Percentiles rank a stretch among this genome's conserved stretches.
phyloP scores from a whole-genome alignment of 1,284 basidiomycete genomes.

The Uromyces viciae-fabae region DNA sequence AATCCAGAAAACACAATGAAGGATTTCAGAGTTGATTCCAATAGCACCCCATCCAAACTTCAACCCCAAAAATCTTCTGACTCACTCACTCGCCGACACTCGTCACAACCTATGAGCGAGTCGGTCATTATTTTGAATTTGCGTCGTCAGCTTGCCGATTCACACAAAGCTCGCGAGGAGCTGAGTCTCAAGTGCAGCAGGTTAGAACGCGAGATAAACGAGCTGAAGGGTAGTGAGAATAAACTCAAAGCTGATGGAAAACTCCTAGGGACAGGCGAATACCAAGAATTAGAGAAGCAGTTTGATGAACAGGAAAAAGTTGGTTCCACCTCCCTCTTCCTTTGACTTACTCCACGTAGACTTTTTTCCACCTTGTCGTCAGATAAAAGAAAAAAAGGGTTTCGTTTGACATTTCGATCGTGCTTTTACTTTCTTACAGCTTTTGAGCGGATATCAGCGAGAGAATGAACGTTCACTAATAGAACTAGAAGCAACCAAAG shows the following conservation, averaged over 20 bases:
- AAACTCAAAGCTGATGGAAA: constrained; percentile 21
- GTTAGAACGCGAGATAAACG: constrained; percentile 39
- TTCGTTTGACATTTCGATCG: too few species aligned
- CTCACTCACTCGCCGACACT: background rate
- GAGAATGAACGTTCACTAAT: constrained; percentile 44
- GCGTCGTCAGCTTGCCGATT: constrained; percentile 20
- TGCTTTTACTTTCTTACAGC: background rate
- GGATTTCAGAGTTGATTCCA: background rate
- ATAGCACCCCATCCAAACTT: background rate
- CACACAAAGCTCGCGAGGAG: constrained; percentile 20
- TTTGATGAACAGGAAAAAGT: constrained; percentile 43
- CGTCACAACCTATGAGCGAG: background rate
- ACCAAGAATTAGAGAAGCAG: constrained; percentile 39
- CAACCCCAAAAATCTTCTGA: background rate
- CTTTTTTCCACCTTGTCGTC: background rate
- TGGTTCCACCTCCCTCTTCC: background rate
- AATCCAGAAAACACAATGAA: background rate
- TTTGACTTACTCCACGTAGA: background rate
- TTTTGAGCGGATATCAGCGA: constrained; percentile 43
- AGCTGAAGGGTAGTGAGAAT: background rate
- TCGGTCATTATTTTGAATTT: background rate
- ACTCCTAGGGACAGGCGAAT: constrained; percentile 20
- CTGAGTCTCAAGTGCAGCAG: background rate
- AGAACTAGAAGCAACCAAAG: constrained; percentile 35
- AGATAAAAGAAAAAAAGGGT: too few species aligned